These are phyloP conservation scores for Cyanodermella asteris DNA, from an alignment of 2,329 filamentous ascomycete genomes.

Conservation along the genomic window DNA sequence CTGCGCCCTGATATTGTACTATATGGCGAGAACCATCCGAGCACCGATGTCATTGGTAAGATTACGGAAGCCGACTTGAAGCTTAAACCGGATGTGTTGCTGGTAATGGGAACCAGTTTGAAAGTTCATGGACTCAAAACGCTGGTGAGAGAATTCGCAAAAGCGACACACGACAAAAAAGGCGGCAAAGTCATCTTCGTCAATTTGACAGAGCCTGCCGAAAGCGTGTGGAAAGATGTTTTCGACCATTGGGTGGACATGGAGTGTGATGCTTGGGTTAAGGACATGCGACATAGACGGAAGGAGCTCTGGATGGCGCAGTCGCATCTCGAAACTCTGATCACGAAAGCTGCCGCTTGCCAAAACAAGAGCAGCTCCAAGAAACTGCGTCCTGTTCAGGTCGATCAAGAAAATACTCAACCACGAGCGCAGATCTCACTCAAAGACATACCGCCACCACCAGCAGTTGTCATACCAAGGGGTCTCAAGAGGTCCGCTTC, in stretches of 20 bases:
- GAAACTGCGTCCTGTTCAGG: too few relatives aligned
- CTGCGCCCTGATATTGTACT: constrained; percentile 52
- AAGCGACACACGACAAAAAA: constrained; percentile 40
- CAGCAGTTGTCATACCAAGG: too few relatives aligned
- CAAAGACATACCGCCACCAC: too few relatives aligned
- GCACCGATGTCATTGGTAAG: constrained; percentile 43
- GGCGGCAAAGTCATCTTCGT: constrained; percentile 46
- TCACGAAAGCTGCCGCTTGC: too few relatives aligned
- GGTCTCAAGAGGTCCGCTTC: too few relatives aligned
- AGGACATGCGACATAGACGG: constrained; percentile 36
- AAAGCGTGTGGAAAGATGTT: constrained; percentile 50
- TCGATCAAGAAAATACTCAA: too few relatives aligned
- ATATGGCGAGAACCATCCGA: constrained; percentile 53
- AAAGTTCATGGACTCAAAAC: constrained; percentile 50
- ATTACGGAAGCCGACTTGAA: constrained; percentile 46
- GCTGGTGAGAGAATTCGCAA: constrained; percentile 49
- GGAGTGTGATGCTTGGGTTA: constrained; percentile 55
- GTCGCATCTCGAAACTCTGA: constrained; percentile 10
- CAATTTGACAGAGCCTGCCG: constrained; percentile 49
- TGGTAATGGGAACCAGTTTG: constrained; percentile 50
- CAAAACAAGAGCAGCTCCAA: too few relatives aligned
- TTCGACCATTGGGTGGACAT: constrained; percentile 56
- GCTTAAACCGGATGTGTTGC: constrained; percentile 41
- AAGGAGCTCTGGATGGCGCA: constrained; percentile 32
- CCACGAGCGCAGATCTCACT: too few relatives aligned